Evolutionary conservation across 768 basidiomycete genomes (phyloP).

Genomic region (Chalciporus piperatus): DNA sequence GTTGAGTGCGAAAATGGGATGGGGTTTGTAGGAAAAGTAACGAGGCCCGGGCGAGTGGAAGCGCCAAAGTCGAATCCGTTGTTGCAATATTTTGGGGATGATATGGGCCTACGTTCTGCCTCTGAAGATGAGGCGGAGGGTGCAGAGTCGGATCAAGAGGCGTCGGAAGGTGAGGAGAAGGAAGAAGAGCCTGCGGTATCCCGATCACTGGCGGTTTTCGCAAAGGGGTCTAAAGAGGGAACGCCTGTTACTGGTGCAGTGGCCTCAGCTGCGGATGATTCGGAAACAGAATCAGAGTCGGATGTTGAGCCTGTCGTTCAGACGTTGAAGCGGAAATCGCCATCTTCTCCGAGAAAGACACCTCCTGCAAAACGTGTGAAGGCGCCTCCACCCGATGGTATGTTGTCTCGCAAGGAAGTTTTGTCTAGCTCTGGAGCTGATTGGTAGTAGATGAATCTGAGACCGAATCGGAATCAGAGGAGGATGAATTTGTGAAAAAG

Average conservation of each 20-base stretch:
- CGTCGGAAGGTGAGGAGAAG: constrained; percentile 6
- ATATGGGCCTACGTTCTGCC: constrained; percentile 51
- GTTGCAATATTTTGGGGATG: constrained; percentile 49
- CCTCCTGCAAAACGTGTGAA: constrained; percentile 21
- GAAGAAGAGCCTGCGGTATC: constrained; percentile 10
- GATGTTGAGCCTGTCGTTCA: constrained; percentile 11
- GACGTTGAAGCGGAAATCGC: constrained; percentile 25
- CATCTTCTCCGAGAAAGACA: constrained; percentile 6
- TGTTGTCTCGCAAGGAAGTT: not conserved
- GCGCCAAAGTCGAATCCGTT: constrained; percentile 39
- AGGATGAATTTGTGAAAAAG: constrained; percentile 12
- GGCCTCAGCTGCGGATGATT: constrained; percentile 16
- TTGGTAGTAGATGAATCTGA: constrained; percentile 36
- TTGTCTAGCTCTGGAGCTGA: not conserved
- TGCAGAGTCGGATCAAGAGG: constrained; percentile 20
- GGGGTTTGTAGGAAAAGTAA: constrained; percentile 5
- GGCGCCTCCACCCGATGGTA: constrained; percentile 16
- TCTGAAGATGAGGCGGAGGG: constrained; percentile 39
- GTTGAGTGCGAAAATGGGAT: no score
- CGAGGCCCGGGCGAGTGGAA: not conserved
- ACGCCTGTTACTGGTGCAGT: not conserved
- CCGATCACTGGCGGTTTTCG: constrained; percentile 19
- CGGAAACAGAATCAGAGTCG: constrained; percentile 36
- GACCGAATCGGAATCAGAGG: constrained; percentile 47
- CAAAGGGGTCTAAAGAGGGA: constrained; percentile 5